Base-by-base conservation (phyloP, 2,329 filamentous ascomycete species). In the Sordariomycetes sp. region DNA sequence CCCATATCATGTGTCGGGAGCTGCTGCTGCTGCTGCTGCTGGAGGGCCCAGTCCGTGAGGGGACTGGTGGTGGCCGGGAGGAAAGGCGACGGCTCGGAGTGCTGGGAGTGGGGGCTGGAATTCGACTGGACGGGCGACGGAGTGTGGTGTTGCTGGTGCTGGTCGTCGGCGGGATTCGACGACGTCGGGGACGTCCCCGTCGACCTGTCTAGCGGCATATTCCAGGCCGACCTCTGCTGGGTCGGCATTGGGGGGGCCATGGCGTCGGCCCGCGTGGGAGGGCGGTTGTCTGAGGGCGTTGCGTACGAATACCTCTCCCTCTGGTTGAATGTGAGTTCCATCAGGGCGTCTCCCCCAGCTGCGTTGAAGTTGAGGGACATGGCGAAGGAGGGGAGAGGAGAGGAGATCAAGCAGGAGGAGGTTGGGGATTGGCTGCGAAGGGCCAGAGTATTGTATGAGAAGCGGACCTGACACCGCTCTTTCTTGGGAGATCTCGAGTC, bases 21-120 rank as follows among this genome's bases (percentile, higher is more conserved):
- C 48, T 67, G 69, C 56, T 68, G 68, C 1, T 69, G 66, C 60
- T 76, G 75, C 64, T 78, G 79, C 55, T 62, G 78, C 58, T 80
- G 77, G 56, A 86, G 76, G 24, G 82, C 78, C 82, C 83, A 86
- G 71, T 86, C 81, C 53, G 80, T 79, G 62, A 86, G 68, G 16
- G 78, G 72, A 65, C 80, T 80, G 11, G 46, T 46, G 58, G 74
- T 71, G 51, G 76, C 69, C 54, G 74, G 70, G 65, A 79, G 77
- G 66, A 77, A 82, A 3, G 81, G 79, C 62, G 81, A 83, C 35
- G 79, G 77, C 60, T 81, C 78, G 56, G 74, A 75, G 61, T 78
- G 75, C 60, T 80, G 76, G 62, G 77, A 76, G 59, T 76, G 73
- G 46, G 77, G 78, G 65, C 79, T 83, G 54, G 80, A 79, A 62